Evolutionary conservation across 2,329 filamentous ascomycete genomes (phyloP).

Genomic region (Nigrograna mackinnonii): DNA sequence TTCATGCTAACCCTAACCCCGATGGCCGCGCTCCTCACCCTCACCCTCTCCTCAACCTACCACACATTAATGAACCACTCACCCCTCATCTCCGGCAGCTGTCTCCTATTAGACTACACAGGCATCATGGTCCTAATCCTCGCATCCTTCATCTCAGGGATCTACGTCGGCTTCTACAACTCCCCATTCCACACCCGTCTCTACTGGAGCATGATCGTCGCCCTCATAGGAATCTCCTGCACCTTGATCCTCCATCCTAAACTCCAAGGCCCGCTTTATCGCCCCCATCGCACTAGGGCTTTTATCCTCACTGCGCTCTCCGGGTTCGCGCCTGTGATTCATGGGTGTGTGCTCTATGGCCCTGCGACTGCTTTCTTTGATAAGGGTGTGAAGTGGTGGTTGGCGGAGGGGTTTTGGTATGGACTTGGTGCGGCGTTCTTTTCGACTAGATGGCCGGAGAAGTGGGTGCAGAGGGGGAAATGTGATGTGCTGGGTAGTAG

Average conservation of each 20-base stretch:
- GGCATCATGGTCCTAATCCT: slow-evolving; percentile 89
- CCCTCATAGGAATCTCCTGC: slow-evolving; percentile 30
- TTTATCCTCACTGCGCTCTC: slow-evolving; percentile 22
- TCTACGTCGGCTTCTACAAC: slow-evolving; percentile 60
- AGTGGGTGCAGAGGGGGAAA: slow-evolving; percentile 8
- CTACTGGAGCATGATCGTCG: slow-evolving; percentile 47
- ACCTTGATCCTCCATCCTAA: slow-evolving; percentile 38
- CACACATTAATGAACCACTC: slow-evolving; percentile 86
- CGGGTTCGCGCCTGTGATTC: slow-evolving; percentile 20
- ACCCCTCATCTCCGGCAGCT: slow-evolving; percentile 72
- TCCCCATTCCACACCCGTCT: slow-evolving; percentile 30
- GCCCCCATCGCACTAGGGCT: slow-evolving; percentile 19
- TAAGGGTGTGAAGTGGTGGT: slow-evolving; percentile 22
- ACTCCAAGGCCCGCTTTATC: slow-evolving; percentile 28
- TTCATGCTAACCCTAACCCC: slow-evolving; percentile 36
- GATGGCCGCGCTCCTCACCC: slow-evolving; percentile 39
- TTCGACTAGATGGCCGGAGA: slow-evolving; percentile 18
- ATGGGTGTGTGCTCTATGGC: slow-evolving; percentile 19
- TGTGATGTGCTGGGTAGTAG: slow-evolving; percentile 22
- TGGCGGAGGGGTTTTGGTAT: slow-evolving; percentile 23
- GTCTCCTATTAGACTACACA: slow-evolving; percentile 89
- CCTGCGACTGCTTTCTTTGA: slow-evolving; percentile 10
- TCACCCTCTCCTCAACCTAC: slow-evolving; percentile 62
- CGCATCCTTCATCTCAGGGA: slow-evolving; percentile 80
- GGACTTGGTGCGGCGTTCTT: slow-evolving; percentile 22